Base-by-base conservation (phyloP, 2,329 filamentous ascomycete species). In the Didymella keratinophila region DNA sequence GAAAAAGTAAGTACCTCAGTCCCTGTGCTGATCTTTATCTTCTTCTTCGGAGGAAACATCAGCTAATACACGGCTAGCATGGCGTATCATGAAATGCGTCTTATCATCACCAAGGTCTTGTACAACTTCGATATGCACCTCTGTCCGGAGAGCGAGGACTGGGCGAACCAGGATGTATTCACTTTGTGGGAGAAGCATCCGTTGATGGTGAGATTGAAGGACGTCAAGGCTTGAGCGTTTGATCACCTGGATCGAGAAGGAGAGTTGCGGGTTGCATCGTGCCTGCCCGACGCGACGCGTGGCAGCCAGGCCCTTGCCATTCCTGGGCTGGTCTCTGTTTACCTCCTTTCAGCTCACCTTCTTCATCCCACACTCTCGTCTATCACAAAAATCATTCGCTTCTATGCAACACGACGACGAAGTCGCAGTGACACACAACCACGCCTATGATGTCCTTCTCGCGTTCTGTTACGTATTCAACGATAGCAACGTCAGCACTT, bases 21-120 rank as follows among this genome's bases (percentile, higher is more conserved):
- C 10, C 36, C 36, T 4, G 28, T 2, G 5, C 10, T 25, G 4
- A 25, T 7, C 23, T 28, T 28, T 25, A 25, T 25, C 23, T 7
- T 6, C 9, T 4, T 7, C 8, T 28, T 10, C 8, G 2, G 8
- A 28, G 27, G 5, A 10, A 3, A 10, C 37, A 18, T 6, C 2
- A 25, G 20, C 39, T 42, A 4, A 42, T 4, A 32, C 25, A 10
- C 0, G 2, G 23, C n/a, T 32, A 78, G 74, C 27, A 64, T 78
- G 64, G 75, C 74, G 12, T 71, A 72, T 44, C 71, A 80, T 21
- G 78, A 80, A 60, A 78, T 80, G 71, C 78, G 78, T 3, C 66
- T 79, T 1, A 73, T 80, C n/a, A 61, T 77, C 4, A 62, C 76
- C 6, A 78, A 75, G 20, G 49, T 78, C 0, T 48, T 79, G 4